Conservation (phyloP, 352 stramenopile genomes). For the Nannochloropsis limnetica region DNA sequence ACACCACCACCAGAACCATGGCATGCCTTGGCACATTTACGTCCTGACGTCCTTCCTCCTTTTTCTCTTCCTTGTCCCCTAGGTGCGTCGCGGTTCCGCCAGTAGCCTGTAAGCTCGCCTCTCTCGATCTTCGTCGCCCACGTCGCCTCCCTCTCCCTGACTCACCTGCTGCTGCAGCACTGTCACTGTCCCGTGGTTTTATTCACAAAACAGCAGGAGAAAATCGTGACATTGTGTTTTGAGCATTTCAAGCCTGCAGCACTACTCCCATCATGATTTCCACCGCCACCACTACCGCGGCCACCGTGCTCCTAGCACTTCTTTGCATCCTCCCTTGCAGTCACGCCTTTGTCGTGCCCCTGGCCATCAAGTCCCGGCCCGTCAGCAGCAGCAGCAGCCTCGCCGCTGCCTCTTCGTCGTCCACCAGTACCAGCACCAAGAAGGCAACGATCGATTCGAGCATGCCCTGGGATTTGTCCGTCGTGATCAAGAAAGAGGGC, state of each 20-base stretch:
- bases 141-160: not conserved
- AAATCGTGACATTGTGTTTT: no score
- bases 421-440: not conserved
- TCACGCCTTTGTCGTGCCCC: not conserved
- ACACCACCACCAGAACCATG: no score
- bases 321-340: not conserved
- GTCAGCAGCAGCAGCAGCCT: not conserved
- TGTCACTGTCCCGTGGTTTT: no score
- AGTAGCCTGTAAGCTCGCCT: not conserved
- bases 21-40: not conserved
- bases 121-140: not conserved
- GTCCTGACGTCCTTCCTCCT: not conserved
- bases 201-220: no score
- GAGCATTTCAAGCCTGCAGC: not conserved
- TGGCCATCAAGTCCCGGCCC: not conserved
- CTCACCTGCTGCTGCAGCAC: not conserved
- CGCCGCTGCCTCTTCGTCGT: not conserved
- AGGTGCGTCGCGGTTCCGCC: not conserved
- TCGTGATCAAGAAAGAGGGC: conserved; percentile 26
- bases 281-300: not conserved
- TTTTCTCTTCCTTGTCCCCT: not conserved
- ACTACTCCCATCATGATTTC: not conserved
- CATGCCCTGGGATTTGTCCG: not conserved
- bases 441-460: not conserved
- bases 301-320: not conserved